Conservation (phyloP, 306 rosid species). For the Alnus glutinosa region DNA sequence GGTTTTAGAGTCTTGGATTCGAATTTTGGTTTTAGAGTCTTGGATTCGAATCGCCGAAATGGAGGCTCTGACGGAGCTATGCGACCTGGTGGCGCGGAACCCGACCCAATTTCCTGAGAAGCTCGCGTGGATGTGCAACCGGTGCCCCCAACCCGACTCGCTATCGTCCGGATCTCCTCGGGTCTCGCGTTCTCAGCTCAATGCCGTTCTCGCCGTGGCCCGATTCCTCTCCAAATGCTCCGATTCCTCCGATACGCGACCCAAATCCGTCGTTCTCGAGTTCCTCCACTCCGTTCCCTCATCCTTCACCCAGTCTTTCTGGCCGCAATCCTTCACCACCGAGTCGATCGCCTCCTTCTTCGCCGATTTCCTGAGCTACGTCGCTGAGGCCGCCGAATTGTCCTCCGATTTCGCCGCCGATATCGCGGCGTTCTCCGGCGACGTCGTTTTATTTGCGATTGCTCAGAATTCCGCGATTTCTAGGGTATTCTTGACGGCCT, state of each 20-base stretch:
- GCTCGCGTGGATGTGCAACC: conserved; percentile 77
- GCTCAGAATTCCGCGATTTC: conserved; percentile 55
- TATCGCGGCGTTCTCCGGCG: conserved; percentile 57
- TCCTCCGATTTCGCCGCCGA: conserved; percentile 71
- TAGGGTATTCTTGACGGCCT: conserved; percentile 66
- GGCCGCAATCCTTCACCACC: conserved; percentile 72
- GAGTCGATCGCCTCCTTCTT: conserved; percentile 67
- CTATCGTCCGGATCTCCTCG: conserved; percentile 72
- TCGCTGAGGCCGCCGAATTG: conserved; percentile 57
- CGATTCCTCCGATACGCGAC: conserved; percentile 67
- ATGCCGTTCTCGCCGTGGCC: conserved; percentile 85
- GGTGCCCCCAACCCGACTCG: conserved; percentile 74
- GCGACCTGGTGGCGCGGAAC: conserved; percentile 84
- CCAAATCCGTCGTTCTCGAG: conserved; percentile 66
- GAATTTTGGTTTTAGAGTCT: conserved; percentile 9
- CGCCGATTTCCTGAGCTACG: conserved; percentile 55
- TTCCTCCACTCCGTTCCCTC: conserved; percentile 69
- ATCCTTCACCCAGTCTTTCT: conserved; percentile 65
- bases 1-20: conserved; percentile 10
- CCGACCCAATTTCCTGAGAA: conserved; percentile 75
- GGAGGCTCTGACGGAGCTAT: conserved; percentile 92
- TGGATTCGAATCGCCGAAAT: conserved; percentile 35
- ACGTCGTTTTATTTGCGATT: conserved; percentile 57
- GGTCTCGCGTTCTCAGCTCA: conserved; percentile 88
- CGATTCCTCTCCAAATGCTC: conserved; percentile 77